Evolutionary conservation across 2,329 filamentous ascomycete species (phyloP).

Genomic region (Graphilbum ipis-grandicollis): DNA sequence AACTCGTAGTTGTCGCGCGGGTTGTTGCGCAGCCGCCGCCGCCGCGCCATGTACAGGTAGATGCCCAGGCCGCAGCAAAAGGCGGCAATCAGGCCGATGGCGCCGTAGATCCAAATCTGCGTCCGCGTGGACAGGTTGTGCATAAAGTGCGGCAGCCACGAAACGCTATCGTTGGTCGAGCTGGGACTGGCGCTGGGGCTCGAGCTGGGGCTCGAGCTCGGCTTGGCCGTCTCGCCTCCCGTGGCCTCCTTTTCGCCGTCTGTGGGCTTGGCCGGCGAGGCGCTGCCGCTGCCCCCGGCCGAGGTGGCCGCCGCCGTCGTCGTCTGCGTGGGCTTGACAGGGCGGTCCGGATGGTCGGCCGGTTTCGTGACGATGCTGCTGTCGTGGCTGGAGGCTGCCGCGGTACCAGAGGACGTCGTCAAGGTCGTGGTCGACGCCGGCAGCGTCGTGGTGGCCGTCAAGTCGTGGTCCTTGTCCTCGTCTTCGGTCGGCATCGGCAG

Average conservation of each 20-base stretch:
- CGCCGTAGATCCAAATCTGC: constrained; percentile 85
- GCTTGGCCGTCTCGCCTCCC: not conserved
- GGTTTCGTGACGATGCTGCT: constrained; percentile 21
- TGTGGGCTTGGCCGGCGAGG: not conserved
- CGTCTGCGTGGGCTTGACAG: constrained; percentile 22
- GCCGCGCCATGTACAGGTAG: constrained; percentile 66
- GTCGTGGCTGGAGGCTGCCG: constrained; percentile 9
- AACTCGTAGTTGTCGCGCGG: constrained; percentile 82
- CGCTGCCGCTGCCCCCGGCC: not conserved
- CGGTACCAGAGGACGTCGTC: constrained; percentile 24
- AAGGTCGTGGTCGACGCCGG: constrained; percentile 47
- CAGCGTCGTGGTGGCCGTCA: constrained; percentile 44
- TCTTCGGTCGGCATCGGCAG: constrained; percentile 69
- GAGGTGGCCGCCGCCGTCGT: not conserved
- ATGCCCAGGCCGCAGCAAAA: constrained; percentile 71
- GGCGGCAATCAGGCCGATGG: constrained; percentile 63
- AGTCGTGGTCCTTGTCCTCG: constrained; percentile 69
- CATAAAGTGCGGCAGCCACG: constrained; percentile 71
- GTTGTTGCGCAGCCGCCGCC: constrained; percentile 57
- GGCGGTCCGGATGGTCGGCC: constrained; percentile 47
- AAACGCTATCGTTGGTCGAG: constrained; percentile 26
- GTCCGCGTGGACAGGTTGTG: constrained; percentile 75
- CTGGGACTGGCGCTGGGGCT: constrained; percentile 16
- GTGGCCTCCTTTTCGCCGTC: not conserved
- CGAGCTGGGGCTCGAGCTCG: constrained; percentile 16